Conservation (phyloP, 495 filamentous ascomycete species). For the Podospora comata region DNA sequence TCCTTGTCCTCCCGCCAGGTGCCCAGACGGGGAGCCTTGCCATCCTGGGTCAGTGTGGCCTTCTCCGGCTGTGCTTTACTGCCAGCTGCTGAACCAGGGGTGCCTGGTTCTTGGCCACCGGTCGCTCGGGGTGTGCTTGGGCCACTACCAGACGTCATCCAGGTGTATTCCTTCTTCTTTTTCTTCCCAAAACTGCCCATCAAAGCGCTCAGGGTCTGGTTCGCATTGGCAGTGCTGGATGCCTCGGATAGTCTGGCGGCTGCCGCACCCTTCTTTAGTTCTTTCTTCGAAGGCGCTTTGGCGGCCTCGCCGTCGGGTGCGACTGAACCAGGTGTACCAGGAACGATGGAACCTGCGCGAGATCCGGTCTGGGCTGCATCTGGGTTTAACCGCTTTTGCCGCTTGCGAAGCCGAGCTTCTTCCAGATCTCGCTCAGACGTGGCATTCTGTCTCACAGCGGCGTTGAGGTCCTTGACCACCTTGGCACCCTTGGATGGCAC, state of each 20-base stretch:
- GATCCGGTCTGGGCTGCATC: conserved; percentile 37
- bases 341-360: conserved; percentile 44
- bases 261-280: conserved; percentile 58
- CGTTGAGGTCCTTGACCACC: conserved; percentile 34
- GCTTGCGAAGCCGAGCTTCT: conserved; percentile 48
- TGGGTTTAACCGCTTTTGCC: conserved; percentile 45
- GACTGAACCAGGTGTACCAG: conserved; percentile 49
- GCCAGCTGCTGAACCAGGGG: conserved; percentile 11
- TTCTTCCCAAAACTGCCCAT: conserved; percentile 51
- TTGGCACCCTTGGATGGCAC: conserved; percentile 23
- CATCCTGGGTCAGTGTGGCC: conserved; percentile 34
- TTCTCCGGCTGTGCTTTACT: conserved; percentile 26
- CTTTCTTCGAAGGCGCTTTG: conserved; percentile 55
- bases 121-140: conserved; percentile 44
- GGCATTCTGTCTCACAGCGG: conserved; percentile 36
- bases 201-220: conserved; percentile 53
- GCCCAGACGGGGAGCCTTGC: conserved; percentile 48
- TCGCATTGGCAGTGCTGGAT: conserved; percentile 54
- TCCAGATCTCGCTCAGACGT: conserved; percentile 45
- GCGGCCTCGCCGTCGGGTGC: conserved; percentile 41
- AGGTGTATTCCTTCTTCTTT: conserved; percentile 57
- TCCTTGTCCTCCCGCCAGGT: conserved; percentile 60
- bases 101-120: conserved; percentile 28
- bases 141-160: conserved; percentile 54
- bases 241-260: conserved; percentile 50